Conservation (phyloP, 305 asterid species). For the Fraxinus sp. region DNA sequence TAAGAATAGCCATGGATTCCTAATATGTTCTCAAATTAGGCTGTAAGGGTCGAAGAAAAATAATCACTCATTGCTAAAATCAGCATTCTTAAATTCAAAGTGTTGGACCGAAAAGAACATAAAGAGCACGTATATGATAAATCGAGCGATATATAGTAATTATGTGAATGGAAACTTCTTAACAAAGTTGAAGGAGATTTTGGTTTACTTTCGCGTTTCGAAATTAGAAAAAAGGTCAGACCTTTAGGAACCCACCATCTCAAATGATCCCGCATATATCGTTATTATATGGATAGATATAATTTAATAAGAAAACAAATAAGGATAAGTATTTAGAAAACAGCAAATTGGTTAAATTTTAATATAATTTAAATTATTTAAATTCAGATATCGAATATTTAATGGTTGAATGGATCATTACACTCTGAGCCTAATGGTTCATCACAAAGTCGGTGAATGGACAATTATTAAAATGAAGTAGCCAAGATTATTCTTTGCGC, state of each 20-base stretch:
- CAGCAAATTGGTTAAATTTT: not conserved
- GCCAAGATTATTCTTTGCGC: not conserved
- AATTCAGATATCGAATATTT: not conserved
- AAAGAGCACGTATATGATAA: not conserved
- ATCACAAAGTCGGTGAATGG: not conserved
- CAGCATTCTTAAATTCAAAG: not conserved
- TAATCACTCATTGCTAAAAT: no score
- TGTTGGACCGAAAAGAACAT: not conserved
- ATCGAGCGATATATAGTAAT: not conserved
- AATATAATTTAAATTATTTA: no score
- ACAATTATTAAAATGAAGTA: not conserved
- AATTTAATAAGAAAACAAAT: not conserved
- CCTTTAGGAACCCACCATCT: no score
- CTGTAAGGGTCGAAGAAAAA: not conserved
- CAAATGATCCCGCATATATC: no score
- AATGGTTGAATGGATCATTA: not conserved
- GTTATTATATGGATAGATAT: no score
- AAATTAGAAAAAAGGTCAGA: not conserved
- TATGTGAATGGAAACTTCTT: not conserved
- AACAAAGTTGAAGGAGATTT: not conserved
- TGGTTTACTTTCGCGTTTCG: no score
- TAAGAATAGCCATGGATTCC: no score
- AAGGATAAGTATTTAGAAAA: not conserved
- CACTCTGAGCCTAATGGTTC: not conserved
- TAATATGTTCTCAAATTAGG: no score